Evolutionary conservation across 768 basidiomycete genomes (phyloP), one percentile per base, ranked within the genome.

Genomic region (Lactarius sp.): DNA sequence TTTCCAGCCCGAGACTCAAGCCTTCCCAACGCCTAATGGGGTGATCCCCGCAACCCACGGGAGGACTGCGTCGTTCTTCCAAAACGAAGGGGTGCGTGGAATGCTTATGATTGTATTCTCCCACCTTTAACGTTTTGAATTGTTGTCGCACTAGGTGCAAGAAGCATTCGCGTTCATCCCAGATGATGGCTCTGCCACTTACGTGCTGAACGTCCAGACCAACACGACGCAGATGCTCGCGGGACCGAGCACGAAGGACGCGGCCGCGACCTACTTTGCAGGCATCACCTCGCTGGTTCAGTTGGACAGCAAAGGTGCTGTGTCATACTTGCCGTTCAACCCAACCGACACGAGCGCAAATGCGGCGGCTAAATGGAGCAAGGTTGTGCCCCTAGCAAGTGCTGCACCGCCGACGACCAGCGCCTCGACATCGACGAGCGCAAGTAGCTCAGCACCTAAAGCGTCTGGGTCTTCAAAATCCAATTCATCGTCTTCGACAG

Each of bases 81-180:
- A 81, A 68, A 72, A 74, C 0, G 64, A 65, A 44, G 82, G 80
- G 53, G 87, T 84, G 72, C 57, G 83, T 69, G 58, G 33, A 41
- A 22, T 34, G 12, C 2, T 50, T 49, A 8, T 16, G 22, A 6
- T 13, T 54, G 52, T 31, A 46, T 46, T 33, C 16, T 50, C 42
- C 54, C 33, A 2, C 16, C 16, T 36, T 31, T 22, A 14, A 41
- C 47, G 9, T 10, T 27, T 27, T n/a, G 9, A 7, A 44, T 60
- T 10, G 36, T 44, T 22, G 0, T 36, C 2, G 16, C 34, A 53
- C 10, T 53, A 86, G 80, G 84, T 86, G 14, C 88, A 90, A 68
- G 78, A 85, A 61, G 84, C 88, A 72, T 86, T 92, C 70, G 88
- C 86, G 2, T 93, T 85, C 75, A 79, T 92, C 63, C 90, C 91